Evolutionary conservation across 164 flowering plant genomes (phyloP).

Genomic region (grape (Vitis vinifera)): ASM3070453v1 NC_081822.1:4161501-4162000

Average conservation of each 20-base stretch:
- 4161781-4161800: slow-evolving; percentile 97
- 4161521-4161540: slow-evolving; percentile 81
- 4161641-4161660: slow-evolving; percentile 78
- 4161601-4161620: slow-evolving; percentile 89
- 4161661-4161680: slow-evolving; percentile 72
- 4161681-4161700: slow-evolving; percentile 92
- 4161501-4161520: slow-evolving; percentile 70
- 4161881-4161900: slow-evolving; percentile 96
- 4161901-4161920: slow-evolving; percentile 91
- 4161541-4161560: slow-evolving; percentile 86
- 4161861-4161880: slow-evolving; percentile 99
- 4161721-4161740: slow-evolving; percentile 97
- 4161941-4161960: slow-evolving; percentile 98
- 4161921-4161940: slow-evolving; percentile 95
- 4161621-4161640: slow-evolving; percentile 73
- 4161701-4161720: slow-evolving; percentile 91
- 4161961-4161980: slow-evolving; percentile 97
- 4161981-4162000: slow-evolving; percentile 88
- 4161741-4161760: slow-evolving; percentile 97
- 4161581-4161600: slow-evolving; percentile 90
- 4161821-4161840: slow-evolving; percentile 90
- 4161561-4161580: slow-evolving; percentile 92
- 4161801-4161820: slow-evolving; percentile 93
- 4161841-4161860: slow-evolving; percentile 98
- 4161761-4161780: slow-evolving; percentile 89